Evolutionary conservation across 331 rosid genomes (phyloP).

Genomic region (Malus hybrid): DNA sequence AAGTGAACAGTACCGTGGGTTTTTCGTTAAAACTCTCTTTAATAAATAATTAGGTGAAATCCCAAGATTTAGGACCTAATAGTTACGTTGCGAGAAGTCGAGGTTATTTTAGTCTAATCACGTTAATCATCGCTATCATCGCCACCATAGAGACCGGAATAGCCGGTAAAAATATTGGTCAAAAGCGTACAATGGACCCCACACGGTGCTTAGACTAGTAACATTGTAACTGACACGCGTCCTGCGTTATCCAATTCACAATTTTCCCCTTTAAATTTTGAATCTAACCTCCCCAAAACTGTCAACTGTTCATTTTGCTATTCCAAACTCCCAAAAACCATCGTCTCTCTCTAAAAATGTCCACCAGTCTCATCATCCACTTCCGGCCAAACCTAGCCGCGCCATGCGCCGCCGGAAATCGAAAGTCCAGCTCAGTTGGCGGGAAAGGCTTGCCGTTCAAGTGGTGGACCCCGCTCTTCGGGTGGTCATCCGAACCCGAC

Average conservation of each 20-base stretch:
- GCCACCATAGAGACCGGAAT: slow-evolving; percentile 13
- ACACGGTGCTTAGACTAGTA: background rate
- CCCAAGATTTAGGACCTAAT: background rate
- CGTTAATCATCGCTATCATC: background rate
- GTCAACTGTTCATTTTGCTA: background rate
- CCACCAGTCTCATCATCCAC: slow-evolving; percentile 34
- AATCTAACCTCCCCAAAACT: background rate
- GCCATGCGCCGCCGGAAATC: slow-evolving; percentile 43
- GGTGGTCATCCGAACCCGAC: slow-evolving; percentile 80
- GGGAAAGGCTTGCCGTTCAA: slow-evolving; percentile 33
- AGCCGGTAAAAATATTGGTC: slow-evolving; percentile 25
- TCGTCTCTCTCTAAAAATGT: slow-evolving; percentile 24
- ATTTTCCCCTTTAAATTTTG: background rate
- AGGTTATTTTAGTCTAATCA: background rate
- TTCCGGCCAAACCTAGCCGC: slow-evolving; percentile 29
- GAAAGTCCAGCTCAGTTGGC: slow-evolving; percentile 22
- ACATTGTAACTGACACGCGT: slow-evolving; percentile 33
- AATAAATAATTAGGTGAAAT: too few relatives aligned
- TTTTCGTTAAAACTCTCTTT: too few relatives aligned
- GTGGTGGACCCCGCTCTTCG: slow-evolving; percentile 88
- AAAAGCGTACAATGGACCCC: slow-evolving; percentile 30
- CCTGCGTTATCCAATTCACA: slow-evolving; percentile 46
- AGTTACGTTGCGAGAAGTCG: background rate
- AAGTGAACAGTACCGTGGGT: too few relatives aligned
- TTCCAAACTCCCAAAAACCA: background rate